These are phyloP conservation scores for Alternaria arborescens DNA, from an alignment of 2,329 filamentous ascomycete species.

Conservation along the genomic window DNA sequence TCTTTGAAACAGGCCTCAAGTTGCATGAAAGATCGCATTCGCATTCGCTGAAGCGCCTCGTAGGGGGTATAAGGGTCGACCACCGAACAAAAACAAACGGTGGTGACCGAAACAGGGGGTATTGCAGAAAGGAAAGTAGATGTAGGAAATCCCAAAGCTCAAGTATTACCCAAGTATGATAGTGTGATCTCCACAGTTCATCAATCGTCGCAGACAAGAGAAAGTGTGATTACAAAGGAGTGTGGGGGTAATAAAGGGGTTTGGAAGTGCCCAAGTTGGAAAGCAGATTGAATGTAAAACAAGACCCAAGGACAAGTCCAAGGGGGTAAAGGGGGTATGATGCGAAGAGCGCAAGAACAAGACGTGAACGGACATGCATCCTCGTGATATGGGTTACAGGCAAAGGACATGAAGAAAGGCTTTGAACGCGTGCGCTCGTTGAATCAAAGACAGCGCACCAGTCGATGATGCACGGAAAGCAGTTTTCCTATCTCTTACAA, in stretches of 20 bases:
- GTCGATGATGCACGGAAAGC: slow-evolving; percentile 41
- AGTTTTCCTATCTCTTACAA: slow-evolving; percentile 36
- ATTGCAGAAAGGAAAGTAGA: slow-evolving; percentile 7
- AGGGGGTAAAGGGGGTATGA: slow-evolving; percentile 14
- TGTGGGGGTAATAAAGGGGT: slow-evolving; percentile 28
- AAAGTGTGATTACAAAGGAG: slow-evolving; percentile 36
- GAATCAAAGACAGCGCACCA: slow-evolving; percentile 42
- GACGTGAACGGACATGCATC: slow-evolving; percentile 22
- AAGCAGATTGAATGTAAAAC: slow-evolving; percentile 9
- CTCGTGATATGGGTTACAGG: slow-evolving; percentile 27
- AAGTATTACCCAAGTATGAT: slow-evolving; percentile 10
- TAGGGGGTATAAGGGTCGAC: not conserved
- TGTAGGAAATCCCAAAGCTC: not conserved
- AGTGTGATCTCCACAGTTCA: slow-evolving; percentile 20
- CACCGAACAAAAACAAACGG: slow-evolving; percentile 12
- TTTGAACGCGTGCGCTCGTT: not conserved
- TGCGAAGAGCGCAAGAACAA: slow-evolving; percentile 6
- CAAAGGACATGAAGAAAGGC: slow-evolving; percentile 24
- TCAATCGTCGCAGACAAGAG: slow-evolving; percentile 43
- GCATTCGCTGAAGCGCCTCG: slow-evolving; percentile 13
- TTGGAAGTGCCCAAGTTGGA: slow-evolving; percentile 18
- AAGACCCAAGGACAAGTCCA: slow-evolving; percentile 19
- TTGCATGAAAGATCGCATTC: slow-evolving; percentile 2
- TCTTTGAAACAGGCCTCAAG: not conserved
- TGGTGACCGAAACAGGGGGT: slow-evolving; percentile 9